phyloP scores from a whole-genome alignment of 768 basidiomycete species.

The Boletus sp. region DNA sequence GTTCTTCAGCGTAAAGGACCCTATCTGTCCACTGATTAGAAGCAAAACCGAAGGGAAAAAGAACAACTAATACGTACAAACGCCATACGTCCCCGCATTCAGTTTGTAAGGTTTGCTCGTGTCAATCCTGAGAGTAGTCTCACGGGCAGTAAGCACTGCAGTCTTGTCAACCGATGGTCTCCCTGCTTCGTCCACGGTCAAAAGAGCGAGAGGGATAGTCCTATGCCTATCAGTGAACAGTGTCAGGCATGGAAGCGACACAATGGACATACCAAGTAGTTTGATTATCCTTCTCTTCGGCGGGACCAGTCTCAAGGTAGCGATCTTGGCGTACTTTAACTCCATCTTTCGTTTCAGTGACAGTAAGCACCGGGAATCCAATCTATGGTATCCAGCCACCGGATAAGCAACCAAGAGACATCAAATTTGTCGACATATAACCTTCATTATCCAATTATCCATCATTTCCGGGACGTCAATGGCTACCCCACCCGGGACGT shows the following conservation, averaged over 20 bases:
- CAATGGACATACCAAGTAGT: constrained; percentile 66
- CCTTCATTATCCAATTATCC: constrained; percentile 90
- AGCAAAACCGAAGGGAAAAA: neutral
- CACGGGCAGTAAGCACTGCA: constrained; percentile 65
- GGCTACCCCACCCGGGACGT: constrained; percentile 29
- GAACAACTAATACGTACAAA: constrained; percentile 58
- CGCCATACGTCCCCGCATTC: constrained; percentile 85
- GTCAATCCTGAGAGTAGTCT: constrained; percentile 68
- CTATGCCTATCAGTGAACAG: constrained; percentile 34
- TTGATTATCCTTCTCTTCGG: constrained; percentile 78
- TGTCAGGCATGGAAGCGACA: neutral
- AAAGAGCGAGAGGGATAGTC: constrained; percentile 77
- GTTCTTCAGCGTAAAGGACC: constrained; percentile 80
- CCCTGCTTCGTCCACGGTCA: constrained; percentile 60
- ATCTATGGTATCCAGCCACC: constrained; percentile 34
- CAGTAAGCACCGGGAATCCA: constrained; percentile 89
- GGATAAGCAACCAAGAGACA: neutral
- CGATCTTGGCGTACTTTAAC: constrained; percentile 86
- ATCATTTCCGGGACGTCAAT: constrained; percentile 77
- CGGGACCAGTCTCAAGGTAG: constrained; percentile 84
- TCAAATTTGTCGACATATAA: constrained; percentile 18
- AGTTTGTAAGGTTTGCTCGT: constrained; percentile 81
- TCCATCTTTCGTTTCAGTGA: constrained; percentile 70
- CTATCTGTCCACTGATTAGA: constrained; percentile 51
- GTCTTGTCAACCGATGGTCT: constrained; percentile 58